phyloP scores from a whole-genome alignment of 192 early-diverging fungal species.

The Coemansia sp. region DNA sequence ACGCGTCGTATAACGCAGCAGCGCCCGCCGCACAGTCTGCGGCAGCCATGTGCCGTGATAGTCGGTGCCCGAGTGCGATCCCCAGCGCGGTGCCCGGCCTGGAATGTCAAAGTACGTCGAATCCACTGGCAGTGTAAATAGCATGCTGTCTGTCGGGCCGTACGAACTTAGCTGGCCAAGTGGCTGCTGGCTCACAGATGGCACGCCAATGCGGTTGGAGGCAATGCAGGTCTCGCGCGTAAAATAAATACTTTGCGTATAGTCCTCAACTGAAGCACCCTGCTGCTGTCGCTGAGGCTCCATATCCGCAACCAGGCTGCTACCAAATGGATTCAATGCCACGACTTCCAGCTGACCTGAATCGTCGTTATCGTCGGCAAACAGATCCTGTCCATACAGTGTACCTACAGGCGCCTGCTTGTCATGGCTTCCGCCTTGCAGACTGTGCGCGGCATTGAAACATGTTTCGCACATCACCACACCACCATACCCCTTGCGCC shows the following conservation, averaged over 20 bases:
- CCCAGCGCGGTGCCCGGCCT: conserved; percentile 88
- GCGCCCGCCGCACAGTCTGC: conserved; percentile 78
- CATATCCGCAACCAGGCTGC: background rate
- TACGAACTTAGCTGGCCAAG: conserved; percentile 47
- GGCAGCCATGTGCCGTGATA: conserved; percentile 96
- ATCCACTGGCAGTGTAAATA: conserved; percentile 75
- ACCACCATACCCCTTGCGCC: conserved; percentile 53
- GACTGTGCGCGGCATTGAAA: conserved; percentile 41
- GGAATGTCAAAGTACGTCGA: conserved; percentile 89
- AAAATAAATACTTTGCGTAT: conserved; percentile 47
- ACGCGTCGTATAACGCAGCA: conserved; percentile 73
- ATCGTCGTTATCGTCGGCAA: conserved; percentile 23
- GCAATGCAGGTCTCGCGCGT: conserved; percentile 52
- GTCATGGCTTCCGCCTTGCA: conserved; percentile 12
- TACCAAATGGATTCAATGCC: conserved; percentile 53
- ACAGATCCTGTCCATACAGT: conserved; percentile 16
- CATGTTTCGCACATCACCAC: conserved; percentile 54
- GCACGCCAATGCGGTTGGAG: conserved; percentile 12
- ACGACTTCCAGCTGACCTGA: conserved; percentile 36
- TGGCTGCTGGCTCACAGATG: conserved; percentile 46
- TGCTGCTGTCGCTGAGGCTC: conserved; percentile 12
- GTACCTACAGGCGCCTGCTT: conserved; percentile 1
- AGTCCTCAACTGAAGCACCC: conserved; percentile 41
- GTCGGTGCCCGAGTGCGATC: conserved; percentile 86
- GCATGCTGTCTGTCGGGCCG: conserved; percentile 52